Evolutionary conservation across 1,284 basidiomycete genomes (phyloP), one percentile per base, ranked within the genome.

Genomic region (Rhodotorula sp.): DNA sequence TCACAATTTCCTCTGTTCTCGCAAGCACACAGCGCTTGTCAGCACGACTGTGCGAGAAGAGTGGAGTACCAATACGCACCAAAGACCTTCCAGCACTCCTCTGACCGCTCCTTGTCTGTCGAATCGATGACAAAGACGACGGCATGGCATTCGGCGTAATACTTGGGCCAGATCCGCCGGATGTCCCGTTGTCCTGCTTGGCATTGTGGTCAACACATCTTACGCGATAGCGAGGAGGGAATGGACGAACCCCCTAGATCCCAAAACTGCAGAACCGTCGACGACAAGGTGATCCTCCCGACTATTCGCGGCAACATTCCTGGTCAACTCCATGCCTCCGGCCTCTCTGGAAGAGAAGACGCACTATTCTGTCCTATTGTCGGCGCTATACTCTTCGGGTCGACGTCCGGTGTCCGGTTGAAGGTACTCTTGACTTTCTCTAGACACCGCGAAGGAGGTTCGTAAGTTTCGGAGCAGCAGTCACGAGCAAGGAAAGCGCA

Each of bases 291-390:
- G 70, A 95, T 93, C 79, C 91, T 92, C 52, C 93, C 94, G 81
- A 90, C 93, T 96, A 76, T 44, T 47, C 22, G 8, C 13, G 32
- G 22, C 30, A 60, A 46, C 46, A 30, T 59, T 11, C 27, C 11
- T 8, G 1, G 46, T 59, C 11, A 59, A 46, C 13, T 0, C 9
- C 0, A 2, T 1, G 4, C 20, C n/a, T 20, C 17, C 9, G 3
- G 20, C 15, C 22, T 20, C 30, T 4, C 27, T 30, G 15, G 8
- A 15, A 13, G 15, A 17, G 49, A 19, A 22, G 32, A 19, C 30
- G 30, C 46, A 94, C 93, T 94, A 81, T 96, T 96, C 81, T 96
- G 93, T 0, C 93, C 93, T 3, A 97, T 90, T 0, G 94, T 96
- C 0, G 94, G 94, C 0, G 86, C 91, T 77, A 97, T 95, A 82